Evolutionary conservation across 441 rosid genomes (phyloP), one percentile per base, ranked within the genome.

Genomic region (Geranium incanum): DNA sequence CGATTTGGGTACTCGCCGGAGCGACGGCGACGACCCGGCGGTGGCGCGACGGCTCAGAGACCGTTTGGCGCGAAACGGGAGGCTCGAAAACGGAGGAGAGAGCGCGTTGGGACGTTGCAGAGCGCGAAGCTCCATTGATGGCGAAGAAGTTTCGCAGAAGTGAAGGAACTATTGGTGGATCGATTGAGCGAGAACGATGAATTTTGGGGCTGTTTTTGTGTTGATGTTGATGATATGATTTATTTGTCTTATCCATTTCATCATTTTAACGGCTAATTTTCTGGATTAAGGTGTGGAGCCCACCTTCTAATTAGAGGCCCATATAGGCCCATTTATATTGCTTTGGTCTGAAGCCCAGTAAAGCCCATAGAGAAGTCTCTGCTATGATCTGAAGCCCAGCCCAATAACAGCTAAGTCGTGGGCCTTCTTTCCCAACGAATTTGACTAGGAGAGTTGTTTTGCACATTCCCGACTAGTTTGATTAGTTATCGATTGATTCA

Each of bases 1-100:
- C 67, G 76, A 37, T 38, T 41, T 33, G 72, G 11, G 50, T 43
- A 73, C 80, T 36, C 69, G 77, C 43, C 79, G 66, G 16, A 76
- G 37, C n/a, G 70, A 18, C 0, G 16, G 43, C 11, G 78, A 60
- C 66, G 66, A 52, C 1, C 65, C 52, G 60, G 60, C 18, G 60
- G 18, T 4, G 43, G 60, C 67, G 39, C 18, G 70, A 36, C 55
- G 28, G 36, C 7, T 6, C 50, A 62, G 50, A 13, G 72, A 36
- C 19, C 28, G 66, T 37, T 59, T 52, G 62, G 7, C 33, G 41
- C 33, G 28, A 48, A 45, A 16, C 19, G 5, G 77, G 69, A 71
- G 21, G 67, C 4, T 4, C 0, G 45, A 37, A 33, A 64, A 60
- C n/a, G 76, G 62, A 2, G 73, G 39, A 50, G 74, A 76, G 63